phyloP scores from a whole-genome alignment of 176 grass and related monocot species.

The Elymus sibiricus region DNA sequence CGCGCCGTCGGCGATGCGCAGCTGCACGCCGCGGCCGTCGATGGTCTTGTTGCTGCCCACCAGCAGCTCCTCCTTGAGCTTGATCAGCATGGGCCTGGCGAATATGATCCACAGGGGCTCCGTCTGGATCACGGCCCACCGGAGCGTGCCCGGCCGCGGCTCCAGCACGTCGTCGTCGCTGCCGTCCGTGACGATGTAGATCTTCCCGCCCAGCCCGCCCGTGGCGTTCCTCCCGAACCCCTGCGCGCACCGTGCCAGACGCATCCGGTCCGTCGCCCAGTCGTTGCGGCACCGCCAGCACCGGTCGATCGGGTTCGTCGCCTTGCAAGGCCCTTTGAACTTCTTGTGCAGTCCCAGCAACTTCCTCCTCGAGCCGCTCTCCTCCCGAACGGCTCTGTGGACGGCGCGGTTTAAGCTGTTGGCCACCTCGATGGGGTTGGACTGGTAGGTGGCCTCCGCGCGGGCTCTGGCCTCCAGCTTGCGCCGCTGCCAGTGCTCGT shows the following conservation, averaged over 20 bases:
- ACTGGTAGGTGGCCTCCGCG: conserved; percentile 40
- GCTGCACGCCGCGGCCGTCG: conserved; percentile 68
- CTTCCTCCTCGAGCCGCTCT: conserved; percentile 22
- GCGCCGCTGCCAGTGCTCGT: conserved; percentile 56
- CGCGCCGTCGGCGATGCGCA: conserved; percentile 58
- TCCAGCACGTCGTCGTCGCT: conserved; percentile 57
- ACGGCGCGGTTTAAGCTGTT: conserved; percentile 50
- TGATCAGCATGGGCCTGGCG: conserved; percentile 64
- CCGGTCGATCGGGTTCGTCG: conserved; percentile 92
- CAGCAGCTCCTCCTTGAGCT: conserved; percentile 74
- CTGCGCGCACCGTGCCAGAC: conserved; percentile 63
- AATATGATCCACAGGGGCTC: conserved; percentile 84
- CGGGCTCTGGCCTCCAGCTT: conserved; percentile 20
- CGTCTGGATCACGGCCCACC: conserved; percentile 63
- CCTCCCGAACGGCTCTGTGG: conserved; percentile 22
- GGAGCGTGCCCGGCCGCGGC: conserved; percentile 58
- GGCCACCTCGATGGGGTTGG: conserved; percentile 36
- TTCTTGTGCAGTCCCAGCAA: conserved; percentile 37
- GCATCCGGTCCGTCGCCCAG: conserved; percentile 67
- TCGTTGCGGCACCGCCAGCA: conserved; percentile 81
- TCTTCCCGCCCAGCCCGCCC: conserved; percentile 58
- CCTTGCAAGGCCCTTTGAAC: conserved; percentile 36
- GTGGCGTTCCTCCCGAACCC: conserved; percentile 67
- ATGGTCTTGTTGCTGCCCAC: conserved; percentile 72
- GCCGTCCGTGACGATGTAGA: conserved; percentile 71